These are phyloP conservation scores for Adansonia digitata DNA, from an alignment of 345 rosid genomes.

Conservation along the genomic window DNA sequence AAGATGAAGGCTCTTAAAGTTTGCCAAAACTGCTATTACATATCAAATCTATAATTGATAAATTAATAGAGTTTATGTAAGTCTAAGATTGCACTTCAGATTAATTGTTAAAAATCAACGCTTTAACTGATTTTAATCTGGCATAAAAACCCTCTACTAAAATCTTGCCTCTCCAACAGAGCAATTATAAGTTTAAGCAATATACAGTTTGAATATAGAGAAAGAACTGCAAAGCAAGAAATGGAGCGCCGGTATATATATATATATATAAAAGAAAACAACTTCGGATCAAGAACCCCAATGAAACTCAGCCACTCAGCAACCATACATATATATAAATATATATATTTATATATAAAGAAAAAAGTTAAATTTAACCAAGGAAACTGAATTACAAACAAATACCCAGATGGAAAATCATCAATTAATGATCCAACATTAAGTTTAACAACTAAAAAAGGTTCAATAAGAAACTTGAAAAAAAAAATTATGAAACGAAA, in stretches of 20 bases:
- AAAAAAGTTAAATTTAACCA: neutral
- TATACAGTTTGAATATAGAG: neutral
- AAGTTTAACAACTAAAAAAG: neutral
- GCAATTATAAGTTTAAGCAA: neutral
- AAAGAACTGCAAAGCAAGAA: neutral
- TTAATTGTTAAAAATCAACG: neutral
- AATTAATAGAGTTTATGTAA: neutral
- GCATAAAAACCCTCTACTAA: neutral
- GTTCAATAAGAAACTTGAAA: neutral
- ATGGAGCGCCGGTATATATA: neutral
- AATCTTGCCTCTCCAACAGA: neutral
- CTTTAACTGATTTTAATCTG: neutral
- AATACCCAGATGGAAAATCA: slow-evolving; percentile 13
- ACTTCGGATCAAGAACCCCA: neutral
- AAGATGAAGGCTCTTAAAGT: neutral
- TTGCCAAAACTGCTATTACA: neutral
- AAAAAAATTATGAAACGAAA: neutral
- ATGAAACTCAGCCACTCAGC: neutral
- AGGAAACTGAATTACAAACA: slow-evolving; percentile 3
- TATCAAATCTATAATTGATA: neutral
- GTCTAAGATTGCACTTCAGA: neutral
- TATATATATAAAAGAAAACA: neutral
- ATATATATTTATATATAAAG: neutral
- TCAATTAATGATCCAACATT: neutral
- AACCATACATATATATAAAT: too few species aligned